phyloP scores from a whole-genome alignment of 352 stramenopile genomes.

The Pythium utonaiense region DNA sequence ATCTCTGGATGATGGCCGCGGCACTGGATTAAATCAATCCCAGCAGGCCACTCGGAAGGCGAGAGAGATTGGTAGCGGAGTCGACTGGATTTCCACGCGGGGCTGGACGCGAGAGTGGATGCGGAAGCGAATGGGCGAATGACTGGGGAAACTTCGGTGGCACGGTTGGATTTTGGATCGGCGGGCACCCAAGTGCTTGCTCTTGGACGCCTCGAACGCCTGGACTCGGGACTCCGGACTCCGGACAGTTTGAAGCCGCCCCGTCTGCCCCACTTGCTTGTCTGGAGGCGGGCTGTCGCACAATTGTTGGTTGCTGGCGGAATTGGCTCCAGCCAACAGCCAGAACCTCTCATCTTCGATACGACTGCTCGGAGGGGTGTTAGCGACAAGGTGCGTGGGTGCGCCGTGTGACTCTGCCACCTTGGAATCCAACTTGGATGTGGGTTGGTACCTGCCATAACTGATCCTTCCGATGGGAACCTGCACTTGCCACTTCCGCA shows the following conservation, averaged over 20 bases:
- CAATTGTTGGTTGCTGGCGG: conserved; percentile 21
- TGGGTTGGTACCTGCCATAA: conserved; percentile 4
- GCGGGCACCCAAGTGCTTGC: neutral
- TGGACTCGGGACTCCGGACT: neutral
- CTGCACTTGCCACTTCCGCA: conserved; percentile 10
- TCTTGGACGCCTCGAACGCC: neutral
- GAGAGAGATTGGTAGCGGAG: neutral
- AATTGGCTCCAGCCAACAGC: conserved; percentile 14
- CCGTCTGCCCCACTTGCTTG: conserved; percentile 10
- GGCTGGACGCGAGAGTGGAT: neutral
- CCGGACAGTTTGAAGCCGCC: neutral
- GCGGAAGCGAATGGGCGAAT: conserved; percentile 1
- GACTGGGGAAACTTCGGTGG: neutral
- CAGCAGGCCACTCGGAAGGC: neutral
- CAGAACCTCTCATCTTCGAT: conserved; percentile 13
- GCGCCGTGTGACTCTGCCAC: neutral
- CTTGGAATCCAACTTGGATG: conserved; percentile 12
- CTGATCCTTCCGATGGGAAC: conserved; percentile 10
- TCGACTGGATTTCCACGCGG: neutral
- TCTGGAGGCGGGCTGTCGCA: conserved; percentile 19
- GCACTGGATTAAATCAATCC: neutral
- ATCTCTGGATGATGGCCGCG: neutral
- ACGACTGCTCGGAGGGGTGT: neutral
- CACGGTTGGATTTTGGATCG: conserved; percentile 3
- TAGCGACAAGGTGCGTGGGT: conserved; percentile 5